These are phyloP conservation scores for Globisporangium cederbergense DNA, from an alignment of 352 stramenopile species.

Conservation along the genomic window DNA sequence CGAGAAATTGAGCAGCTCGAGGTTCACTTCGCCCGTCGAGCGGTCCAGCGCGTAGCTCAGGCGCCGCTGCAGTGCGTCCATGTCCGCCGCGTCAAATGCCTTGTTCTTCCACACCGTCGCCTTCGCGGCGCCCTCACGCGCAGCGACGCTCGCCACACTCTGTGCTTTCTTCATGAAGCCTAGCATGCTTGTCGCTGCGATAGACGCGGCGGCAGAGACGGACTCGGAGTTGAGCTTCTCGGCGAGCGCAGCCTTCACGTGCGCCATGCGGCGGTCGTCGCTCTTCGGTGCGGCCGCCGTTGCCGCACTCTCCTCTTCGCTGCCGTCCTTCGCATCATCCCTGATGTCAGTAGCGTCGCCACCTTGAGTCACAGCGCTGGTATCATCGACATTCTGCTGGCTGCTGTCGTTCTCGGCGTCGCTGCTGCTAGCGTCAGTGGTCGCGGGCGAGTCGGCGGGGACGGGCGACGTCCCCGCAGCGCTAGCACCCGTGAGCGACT, in stretches of 20 bases:
- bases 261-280: slow-evolving; percentile 39
- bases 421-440: not conserved
- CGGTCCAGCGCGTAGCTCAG: slow-evolving; percentile 81
- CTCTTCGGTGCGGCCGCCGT: slow-evolving; percentile 16
- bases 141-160: slow-evolving; percentile 61
- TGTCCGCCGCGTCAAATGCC: slow-evolving; percentile 76
- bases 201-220: slow-evolving; percentile 56
- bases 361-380: not conserved
- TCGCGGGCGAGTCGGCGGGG: slow-evolving; percentile 3
- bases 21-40: slow-evolving; percentile 73
- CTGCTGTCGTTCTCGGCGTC: slow-evolving; percentile 10
- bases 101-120: slow-evolving; percentile 67
- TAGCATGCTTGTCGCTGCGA: slow-evolving; percentile 70
- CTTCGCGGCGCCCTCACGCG: slow-evolving; percentile 74
- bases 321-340: not conserved
- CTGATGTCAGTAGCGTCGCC: not conserved
- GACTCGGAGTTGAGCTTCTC: slow-evolving; percentile 74
- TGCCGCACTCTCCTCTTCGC: not conserved
- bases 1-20: slow-evolving; percentile 89
- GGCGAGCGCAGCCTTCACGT: slow-evolving; percentile 50
- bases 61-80: slow-evolving; percentile 80
- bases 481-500: slow-evolving; percentile 43
- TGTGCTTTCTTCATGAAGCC: slow-evolving; percentile 86
- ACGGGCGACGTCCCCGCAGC: slow-evolving; percentile 20
- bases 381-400: not conserved